Evolutionary conservation across 768 basidiomycete genomes (phyloP), one percentile per base, ranked within the genome.

Genomic region (Boletus rubroflammeus): DNA sequence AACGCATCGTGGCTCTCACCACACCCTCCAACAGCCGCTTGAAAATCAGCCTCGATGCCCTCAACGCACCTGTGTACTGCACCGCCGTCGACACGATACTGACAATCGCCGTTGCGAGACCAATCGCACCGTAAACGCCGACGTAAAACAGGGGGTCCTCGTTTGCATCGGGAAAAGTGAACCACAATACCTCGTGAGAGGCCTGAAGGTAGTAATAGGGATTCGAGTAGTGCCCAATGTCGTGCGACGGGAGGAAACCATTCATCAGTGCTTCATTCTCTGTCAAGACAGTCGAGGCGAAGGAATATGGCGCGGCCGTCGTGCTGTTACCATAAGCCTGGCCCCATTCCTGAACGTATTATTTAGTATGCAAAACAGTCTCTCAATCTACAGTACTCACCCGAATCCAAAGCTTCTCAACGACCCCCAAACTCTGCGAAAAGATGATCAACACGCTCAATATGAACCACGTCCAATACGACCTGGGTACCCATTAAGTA

Each of bases 1-100:
- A 90, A 50, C 90, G 78, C 78, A 93, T 91, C 6, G 92, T 92
- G 8, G 91, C 89, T 14, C 83, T 77, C 17, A 92, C 84, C 10
- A 94, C 88, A 0, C 80, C 80, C 7, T 77, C 79, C 49, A 93
- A 71, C 35, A 94, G 71, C 47, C 77, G 75, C 60, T 73, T 80
- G 65, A 75, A 78, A 32, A 75, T 60, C 3, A 64, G 58, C 38
- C 69, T 61, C 32, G 72, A 73, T 8, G 69, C 74, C 38, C 70
- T 68, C 54, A 77, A 53, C 14, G 64, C 62, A 38, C 85, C 88
- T 0, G 81, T 82, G 60, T 80, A 85, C 64, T 88, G 85, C 1
- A 80, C 78, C 21, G 75, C 68, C 17, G 72, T 72, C 17, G 80
- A 76, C 9, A 73, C 44, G 6, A 85, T 71, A 43, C 72, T 76